Conservation (phyloP, 2,329 filamentous ascomycete species). For the Epichloe scottii region DNA sequence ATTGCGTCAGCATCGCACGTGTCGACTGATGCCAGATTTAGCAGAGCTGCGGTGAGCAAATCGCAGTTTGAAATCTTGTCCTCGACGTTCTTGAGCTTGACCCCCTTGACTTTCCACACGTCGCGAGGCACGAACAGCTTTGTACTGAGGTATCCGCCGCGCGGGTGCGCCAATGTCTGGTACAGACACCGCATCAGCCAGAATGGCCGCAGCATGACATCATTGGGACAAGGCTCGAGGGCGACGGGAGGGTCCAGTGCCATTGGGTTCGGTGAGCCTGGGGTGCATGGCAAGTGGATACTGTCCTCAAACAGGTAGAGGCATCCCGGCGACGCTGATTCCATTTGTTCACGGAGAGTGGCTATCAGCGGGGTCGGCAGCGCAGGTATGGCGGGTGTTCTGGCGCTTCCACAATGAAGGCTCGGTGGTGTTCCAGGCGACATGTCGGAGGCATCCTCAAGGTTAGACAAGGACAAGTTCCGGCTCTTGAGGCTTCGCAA, state of each 20-base stretch:
- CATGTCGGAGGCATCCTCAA: conserved; percentile 50
- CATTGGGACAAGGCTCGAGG: conserved; percentile 83
- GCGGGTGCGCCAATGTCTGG: conserved; percentile 81
- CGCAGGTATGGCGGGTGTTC: conserved; percentile 38
- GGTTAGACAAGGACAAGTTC: conserved; percentile 54
- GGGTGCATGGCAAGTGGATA: conserved; percentile 54
- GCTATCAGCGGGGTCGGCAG: conserved; percentile 56
- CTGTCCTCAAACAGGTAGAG: conserved; percentile 75
- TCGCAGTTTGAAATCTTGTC: conserved; percentile 93
- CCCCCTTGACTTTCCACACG: conserved; percentile 86
- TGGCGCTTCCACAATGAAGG: conserved; percentile 48
- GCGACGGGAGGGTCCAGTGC: conserved; percentile 56
- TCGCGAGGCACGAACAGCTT: conserved; percentile 87
- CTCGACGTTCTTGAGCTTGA: conserved; percentile 82
- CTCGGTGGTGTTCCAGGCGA: conserved; percentile 66
- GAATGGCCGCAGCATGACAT: conserved; percentile 82
- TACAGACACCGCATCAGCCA: conserved; percentile 96
- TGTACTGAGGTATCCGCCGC: conserved; percentile 82
- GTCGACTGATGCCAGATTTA: conserved; percentile 73
- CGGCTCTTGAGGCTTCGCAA: conserved; percentile 60
- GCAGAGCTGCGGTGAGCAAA: conserved; percentile 73
- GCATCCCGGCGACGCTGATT: conserved; percentile 50
- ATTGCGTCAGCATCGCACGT: conserved; percentile 85
- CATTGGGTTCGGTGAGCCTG: conserved; percentile 54
- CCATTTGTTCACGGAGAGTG: conserved; percentile 45